Evolutionary conservation across 192 early-diverging fungal genomes (phyloP).

Genomic region (Backusella liffmaniae): DNA sequence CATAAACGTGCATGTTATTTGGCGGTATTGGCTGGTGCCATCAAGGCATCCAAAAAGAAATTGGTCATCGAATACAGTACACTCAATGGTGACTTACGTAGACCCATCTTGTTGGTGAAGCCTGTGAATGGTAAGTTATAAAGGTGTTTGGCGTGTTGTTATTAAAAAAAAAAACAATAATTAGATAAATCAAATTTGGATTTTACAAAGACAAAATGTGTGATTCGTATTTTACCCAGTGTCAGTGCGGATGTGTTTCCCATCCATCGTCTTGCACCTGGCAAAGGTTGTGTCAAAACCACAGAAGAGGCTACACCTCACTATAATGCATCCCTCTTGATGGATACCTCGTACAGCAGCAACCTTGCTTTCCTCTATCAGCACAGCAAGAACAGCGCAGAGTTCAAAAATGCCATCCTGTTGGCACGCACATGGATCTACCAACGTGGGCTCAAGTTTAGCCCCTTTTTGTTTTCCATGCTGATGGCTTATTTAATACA

Average conservation of each 20-base stretch:
- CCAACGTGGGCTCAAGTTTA: conserved; percentile 74
- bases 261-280: conserved; percentile 69
- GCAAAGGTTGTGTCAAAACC: conserved; percentile 79
- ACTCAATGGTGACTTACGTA: conserved; percentile 61
- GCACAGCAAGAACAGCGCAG: conserved; percentile 65
- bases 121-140: conserved; percentile 48
- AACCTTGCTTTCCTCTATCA: conserved; percentile 80
- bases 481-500: conserved; percentile 84
- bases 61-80: conserved; percentile 50
- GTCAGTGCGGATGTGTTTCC: conserved; percentile 66
- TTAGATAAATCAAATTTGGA: conserved; percentile 59
- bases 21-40: conserved; percentile 64
- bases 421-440: conserved; percentile 84
- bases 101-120: conserved; percentile 60
- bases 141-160: not conserved
- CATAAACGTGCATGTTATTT: conserved; percentile 95
- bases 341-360: conserved; percentile 70
- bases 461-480: conserved; percentile 83
- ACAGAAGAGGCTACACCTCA: conserved; percentile 73
- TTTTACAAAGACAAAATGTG: conserved; percentile 64
- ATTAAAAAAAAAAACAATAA: not conserved
- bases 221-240: conserved; percentile 80
- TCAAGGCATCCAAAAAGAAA: conserved; percentile 47
- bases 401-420: conserved; percentile 78
- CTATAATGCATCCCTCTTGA: conserved; percentile 84